Evolutionary conservation across 495 filamentous ascomycete genomes (phyloP).

Genomic region (Penicillium ucsense): DNA sequence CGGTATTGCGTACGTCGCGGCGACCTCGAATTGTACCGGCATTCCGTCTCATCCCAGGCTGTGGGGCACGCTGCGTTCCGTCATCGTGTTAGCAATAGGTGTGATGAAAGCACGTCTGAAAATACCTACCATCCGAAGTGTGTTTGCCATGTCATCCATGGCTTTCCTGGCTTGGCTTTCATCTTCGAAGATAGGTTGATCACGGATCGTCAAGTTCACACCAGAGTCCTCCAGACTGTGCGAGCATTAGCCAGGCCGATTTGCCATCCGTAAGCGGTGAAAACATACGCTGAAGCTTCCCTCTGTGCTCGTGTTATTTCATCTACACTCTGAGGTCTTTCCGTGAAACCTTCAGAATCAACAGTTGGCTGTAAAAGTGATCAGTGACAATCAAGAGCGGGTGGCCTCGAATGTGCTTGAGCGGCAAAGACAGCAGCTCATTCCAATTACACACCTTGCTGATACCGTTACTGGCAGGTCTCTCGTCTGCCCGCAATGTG

Average conservation of each 20-base stretch:
- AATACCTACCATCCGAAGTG: conserved; percentile 54
- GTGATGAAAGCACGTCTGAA: background rate
- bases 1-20: conserved; percentile 81
- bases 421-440: too few species aligned
- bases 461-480: conserved; percentile 9
- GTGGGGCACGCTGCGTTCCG: conserved; percentile 39
- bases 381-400: background rate
- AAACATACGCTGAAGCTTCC: conserved; percentile 55
- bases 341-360: conserved; percentile 55
- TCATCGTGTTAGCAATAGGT: background rate
- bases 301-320: conserved; percentile 76
- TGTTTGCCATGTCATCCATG: conserved; percentile 83
- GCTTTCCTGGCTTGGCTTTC: conserved; percentile 81
- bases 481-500: conserved; percentile 11
- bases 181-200: conserved; percentile 89
- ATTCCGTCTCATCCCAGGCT: conserved; percentile 51
- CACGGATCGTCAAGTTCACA: conserved; percentile 86
- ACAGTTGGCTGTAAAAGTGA: conserved; percentile 29
- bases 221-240: conserved; percentile 54
- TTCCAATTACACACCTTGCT: conserved; percentile 17
- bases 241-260: too few species aligned
- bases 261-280: background rate
- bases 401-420: too few species aligned
- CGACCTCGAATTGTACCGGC: conserved; percentile 75
- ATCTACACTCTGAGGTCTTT: conserved; percentile 59